Percentiles rank a stretch among this genome's conserved stretches.
Conservation (phyloP, 2,329 filamentous ascomycete genomes). For the Beauveria sp. region DNA sequence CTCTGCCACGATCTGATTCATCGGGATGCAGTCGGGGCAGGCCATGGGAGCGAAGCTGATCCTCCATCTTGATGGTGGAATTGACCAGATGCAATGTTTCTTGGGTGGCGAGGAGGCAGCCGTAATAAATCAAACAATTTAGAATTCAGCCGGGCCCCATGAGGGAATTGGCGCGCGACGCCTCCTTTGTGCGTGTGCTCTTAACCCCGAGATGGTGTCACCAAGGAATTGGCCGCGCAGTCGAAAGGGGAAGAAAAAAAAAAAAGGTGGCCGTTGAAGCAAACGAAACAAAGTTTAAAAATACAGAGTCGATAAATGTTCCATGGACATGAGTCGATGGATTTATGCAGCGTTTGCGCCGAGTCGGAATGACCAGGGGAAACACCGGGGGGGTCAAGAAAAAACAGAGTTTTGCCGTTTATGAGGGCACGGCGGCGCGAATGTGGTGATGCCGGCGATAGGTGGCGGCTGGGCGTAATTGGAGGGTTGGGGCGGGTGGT, state of each 20-base stretch:
- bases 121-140: neutral
- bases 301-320: neutral
- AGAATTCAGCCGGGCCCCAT: neutral
- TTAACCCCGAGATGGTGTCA: constrained; percentile 6
- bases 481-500: neutral
- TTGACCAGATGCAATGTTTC: neutral
- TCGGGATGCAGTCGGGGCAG: neutral
- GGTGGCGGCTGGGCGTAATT: neutral
- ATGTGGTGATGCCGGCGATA: neutral
- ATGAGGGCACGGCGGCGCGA: neutral
- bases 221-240: neutral
- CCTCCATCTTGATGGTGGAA: neutral
- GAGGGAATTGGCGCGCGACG: neutral
- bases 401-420: neutral
- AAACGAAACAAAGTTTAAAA: neutral
- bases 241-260: neutral
- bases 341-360: neutral
- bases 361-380: neutral
- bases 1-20: constrained; percentile 7
- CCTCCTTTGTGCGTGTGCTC: neutral
- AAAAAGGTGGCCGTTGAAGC: neutral
- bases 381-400: neutral
- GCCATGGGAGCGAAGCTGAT: neutral
- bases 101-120: neutral
- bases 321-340: neutral